These are phyloP conservation scores for Allium sativum DNA, from an alignment of 106 monocot species.

Conservation along the genomic window DNA sequence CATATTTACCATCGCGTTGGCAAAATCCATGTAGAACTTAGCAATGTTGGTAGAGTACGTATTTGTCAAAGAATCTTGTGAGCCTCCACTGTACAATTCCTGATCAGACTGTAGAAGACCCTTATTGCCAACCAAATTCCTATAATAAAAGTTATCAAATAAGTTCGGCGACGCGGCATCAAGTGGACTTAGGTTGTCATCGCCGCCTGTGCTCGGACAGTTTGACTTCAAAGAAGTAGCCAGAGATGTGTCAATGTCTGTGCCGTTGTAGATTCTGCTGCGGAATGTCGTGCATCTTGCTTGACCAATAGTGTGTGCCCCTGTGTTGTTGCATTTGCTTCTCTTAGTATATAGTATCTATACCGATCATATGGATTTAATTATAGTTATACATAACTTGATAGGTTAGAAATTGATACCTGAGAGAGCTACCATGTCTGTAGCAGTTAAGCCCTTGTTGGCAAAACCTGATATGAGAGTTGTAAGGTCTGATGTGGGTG, in stretches of 20 bases:
- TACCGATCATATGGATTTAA: not conserved
- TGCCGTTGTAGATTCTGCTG: conserved; percentile 43
- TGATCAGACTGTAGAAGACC: conserved; percentile 65
- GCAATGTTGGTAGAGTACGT: conserved; percentile 22
- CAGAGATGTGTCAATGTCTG: conserved; percentile 28
- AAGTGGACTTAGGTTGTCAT: conserved; percentile 37
- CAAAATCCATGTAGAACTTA: conserved; percentile 44
- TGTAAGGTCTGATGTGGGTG: conserved; percentile 22
- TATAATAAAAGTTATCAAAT: conserved; percentile 42
- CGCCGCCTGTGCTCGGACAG: conserved; percentile 31
- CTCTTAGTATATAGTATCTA: not conserved
- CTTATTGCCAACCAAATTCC: conserved; percentile 28
- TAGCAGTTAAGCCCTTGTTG: conserved; percentile 32
- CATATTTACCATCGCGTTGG: conserved; percentile 47
- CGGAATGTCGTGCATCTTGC: conserved; percentile 37
- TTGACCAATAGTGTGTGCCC: conserved; percentile 50
- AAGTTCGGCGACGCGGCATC: conserved; percentile 14
- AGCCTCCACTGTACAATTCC: conserved; percentile 44
- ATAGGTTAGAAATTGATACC: conserved; percentile 15
- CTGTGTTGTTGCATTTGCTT: conserved; percentile 4
- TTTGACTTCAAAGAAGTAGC: conserved; percentile 21
- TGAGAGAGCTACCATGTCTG: conserved; percentile 51
- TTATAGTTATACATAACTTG: not conserved
- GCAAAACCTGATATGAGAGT: conserved; percentile 25
- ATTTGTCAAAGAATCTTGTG: conserved; percentile 24